phyloP scores from a whole-genome alignment of 768 basidiomycete genomes.

The Tricholoma bakamatsutake region DNA sequence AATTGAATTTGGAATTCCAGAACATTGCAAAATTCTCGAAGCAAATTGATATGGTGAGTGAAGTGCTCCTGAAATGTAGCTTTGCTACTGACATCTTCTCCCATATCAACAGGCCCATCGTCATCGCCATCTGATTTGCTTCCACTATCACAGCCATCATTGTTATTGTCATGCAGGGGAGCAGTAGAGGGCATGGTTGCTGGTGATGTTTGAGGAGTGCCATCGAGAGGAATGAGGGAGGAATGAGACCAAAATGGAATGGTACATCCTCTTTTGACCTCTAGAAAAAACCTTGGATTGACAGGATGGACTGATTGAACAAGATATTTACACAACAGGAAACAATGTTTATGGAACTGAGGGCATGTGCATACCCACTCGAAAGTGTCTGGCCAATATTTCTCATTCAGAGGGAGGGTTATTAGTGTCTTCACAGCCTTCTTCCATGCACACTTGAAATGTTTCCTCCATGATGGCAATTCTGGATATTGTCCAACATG shows the following conservation, averaged over 20 bases:
- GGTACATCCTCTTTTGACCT: not conserved
- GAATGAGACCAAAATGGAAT: not conserved
- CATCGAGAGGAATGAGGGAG: not conserved
- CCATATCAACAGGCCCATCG: too few relatives aligned
- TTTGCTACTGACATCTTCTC: too few relatives aligned
- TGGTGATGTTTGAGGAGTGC: too few relatives aligned
- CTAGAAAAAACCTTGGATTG: not conserved
- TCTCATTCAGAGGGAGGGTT: too few relatives aligned
- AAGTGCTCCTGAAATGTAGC: too few relatives aligned
- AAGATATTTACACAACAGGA: not conserved
- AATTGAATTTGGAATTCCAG: constrained; percentile 1
- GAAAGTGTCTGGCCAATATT: too few relatives aligned
- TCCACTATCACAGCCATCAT: not conserved
- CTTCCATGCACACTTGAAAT: not conserved
- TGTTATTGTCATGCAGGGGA: too few relatives aligned
- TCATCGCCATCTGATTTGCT: not conserved
- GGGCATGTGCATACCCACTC: too few relatives aligned
- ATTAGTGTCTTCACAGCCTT: not conserved
- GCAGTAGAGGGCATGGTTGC: too few relatives aligned
- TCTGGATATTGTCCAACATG: too few relatives aligned
- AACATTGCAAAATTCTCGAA: not conserved
- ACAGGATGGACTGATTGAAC: not conserved
- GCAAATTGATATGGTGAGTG: too few relatives aligned
- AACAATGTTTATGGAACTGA: too few relatives aligned
- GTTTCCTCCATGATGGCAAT: not conserved